Conservation (phyloP, 352 stramenopile genomes). For the Globisporangium paroecandrum region DNA sequence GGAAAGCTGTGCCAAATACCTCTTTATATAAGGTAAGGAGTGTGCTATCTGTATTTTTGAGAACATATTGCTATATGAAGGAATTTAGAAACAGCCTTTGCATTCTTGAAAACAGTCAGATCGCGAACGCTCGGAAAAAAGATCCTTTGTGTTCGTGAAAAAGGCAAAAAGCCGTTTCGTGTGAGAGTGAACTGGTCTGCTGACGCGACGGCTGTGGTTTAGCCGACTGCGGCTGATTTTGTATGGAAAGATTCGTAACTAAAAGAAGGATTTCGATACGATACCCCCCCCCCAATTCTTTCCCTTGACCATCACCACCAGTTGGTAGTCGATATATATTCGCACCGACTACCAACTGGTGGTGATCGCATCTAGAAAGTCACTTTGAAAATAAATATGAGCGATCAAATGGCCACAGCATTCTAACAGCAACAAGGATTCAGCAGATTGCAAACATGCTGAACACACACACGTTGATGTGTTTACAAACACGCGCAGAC, state of each 20-base stretch:
- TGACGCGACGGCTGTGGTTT: slow-evolving; percentile 8
- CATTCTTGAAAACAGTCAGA: not conserved
- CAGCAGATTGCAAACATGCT: too few species aligned
- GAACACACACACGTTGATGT: not conserved
- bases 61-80: not conserved
- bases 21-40: not conserved
- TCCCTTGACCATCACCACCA: not conserved
- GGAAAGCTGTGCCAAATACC: not conserved
- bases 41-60: not conserved
- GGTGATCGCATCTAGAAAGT: too few species aligned
- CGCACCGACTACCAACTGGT: too few species aligned
- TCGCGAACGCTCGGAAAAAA: not conserved
- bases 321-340: not conserved
- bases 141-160: too few species aligned
- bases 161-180: not conserved
- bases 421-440: too few species aligned
- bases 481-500: not conserved
- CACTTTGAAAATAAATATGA: not conserved
- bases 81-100: not conserved
- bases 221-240: not conserved
- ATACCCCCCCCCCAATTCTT: not conserved
- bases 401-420: not conserved
- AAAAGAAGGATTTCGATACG: too few species aligned
- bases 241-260: too few species aligned
- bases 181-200: not conserved